phyloP scores from a whole-genome alignment of 805 yeast species.

The Hanseniaspora singularis region DNA sequence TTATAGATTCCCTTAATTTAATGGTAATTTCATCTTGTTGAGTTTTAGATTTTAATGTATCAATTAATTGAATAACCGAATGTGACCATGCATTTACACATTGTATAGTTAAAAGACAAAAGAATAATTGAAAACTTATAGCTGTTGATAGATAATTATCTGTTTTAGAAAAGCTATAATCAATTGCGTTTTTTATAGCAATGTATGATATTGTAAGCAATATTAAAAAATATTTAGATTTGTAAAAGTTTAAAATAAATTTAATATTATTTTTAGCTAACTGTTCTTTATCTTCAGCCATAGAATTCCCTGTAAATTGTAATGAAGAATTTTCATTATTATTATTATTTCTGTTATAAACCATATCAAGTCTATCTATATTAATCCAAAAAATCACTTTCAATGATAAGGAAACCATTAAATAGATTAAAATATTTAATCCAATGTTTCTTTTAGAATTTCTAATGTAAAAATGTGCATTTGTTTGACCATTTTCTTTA shows the following conservation, averaged over 20 bases:
- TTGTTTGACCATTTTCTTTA: conserved; percentile 32
- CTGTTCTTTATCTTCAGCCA: conserved; percentile 4
- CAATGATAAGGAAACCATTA: conserved; percentile 29
- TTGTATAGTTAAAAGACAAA: conserved; percentile 12
- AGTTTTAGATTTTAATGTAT: conserved; percentile 23
- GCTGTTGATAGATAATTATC: not conserved
- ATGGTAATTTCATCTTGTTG: conserved; percentile 40
- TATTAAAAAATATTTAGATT: conserved; percentile 7
- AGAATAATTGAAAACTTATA: not conserved
- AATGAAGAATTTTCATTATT: conserved; percentile 19
- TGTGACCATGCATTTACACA: conserved; percentile 33
- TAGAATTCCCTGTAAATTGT: conserved; percentile 17
- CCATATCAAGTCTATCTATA: conserved; percentile 32
- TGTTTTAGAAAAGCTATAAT: not conserved
- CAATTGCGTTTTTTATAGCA: not conserved
- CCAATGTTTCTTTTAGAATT: conserved; percentile 5
- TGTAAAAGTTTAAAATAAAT: conserved; percentile 5
- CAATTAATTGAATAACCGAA: conserved; percentile 35
- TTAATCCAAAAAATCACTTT: conserved; percentile 31
- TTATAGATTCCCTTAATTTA: conserved; percentile 66
- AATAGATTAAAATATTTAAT: conserved; percentile 66
- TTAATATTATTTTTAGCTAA: not conserved
- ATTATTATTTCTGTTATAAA: conserved; percentile 21
- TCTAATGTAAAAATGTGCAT: conserved; percentile 32
- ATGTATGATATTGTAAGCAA: not conserved